These are phyloP conservation scores for Starmera stellimalicola DNA, from an alignment of 1,139 yeast genomes.

Conservation along the genomic window DNA sequence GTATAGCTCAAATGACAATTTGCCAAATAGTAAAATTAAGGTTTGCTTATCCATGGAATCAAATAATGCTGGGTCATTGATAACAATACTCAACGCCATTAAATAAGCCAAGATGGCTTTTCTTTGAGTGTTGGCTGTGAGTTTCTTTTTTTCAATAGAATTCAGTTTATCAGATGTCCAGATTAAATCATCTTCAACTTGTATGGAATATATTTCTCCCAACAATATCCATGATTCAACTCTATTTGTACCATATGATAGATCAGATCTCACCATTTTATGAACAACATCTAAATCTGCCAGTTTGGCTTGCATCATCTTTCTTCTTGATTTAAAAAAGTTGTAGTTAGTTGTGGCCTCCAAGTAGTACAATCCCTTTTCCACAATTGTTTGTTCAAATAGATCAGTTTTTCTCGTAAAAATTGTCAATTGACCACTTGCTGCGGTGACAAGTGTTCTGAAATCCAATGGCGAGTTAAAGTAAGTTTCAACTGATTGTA, in stretches of 20 bases:
- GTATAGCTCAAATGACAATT: constrained; percentile 53
- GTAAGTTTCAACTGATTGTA: constrained; percentile 37
- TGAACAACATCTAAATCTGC: constrained; percentile 76
- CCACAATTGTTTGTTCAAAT: constrained; percentile 28
- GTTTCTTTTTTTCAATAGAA: constrained; percentile 47
- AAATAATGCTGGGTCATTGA: constrained; percentile 5
- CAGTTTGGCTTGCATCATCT: constrained; percentile 69
- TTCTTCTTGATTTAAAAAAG: constrained; percentile 56
- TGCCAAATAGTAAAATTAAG: constrained; percentile 41
- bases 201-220: constrained; percentile 70
- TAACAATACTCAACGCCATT: constrained; percentile 56
- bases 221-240: constrained; percentile 82
- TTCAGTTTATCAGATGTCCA: constrained; percentile 87
- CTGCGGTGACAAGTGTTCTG: constrained; percentile 41
- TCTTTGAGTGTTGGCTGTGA: constrained; percentile 58
- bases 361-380: constrained; percentile 60
- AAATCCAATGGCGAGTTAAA: constrained; percentile 44
- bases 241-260: constrained; percentile 55
- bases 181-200: constrained; percentile 81
- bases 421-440: constrained; percentile 43
- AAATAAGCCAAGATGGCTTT: constrained; percentile 64
- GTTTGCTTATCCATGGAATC: constrained; percentile 20
- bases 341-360: constrained; percentile 64
- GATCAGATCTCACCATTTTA: constrained; percentile 53
- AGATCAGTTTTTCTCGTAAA: constrained; percentile 28